Base-by-base conservation (phyloP, 1,139 yeast species). In the Taiozyma sp. region DNA sequence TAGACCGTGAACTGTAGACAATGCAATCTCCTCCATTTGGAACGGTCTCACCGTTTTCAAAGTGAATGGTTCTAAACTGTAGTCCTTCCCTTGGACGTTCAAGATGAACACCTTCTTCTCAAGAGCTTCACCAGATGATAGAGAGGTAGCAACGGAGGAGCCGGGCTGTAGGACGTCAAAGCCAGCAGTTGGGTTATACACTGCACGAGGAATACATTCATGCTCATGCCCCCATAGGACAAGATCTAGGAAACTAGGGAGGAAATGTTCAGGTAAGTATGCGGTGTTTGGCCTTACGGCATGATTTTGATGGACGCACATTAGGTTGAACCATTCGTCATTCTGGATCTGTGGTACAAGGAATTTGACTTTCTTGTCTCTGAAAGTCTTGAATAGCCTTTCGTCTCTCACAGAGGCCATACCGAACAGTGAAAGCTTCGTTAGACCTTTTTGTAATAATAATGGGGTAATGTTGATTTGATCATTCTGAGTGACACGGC, bases 211-310 rank as follows among this genome's bases (percentile, higher is more conserved):
- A 8, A 86, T 76, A 63, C 98, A 91, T 65, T 93, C 98, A 69
- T 93, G 99, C 65, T 93, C 99, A 67, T 93, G 99, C 10, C 99
- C 99, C 99, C 99, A 93, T 3, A 91, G 71, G 0, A 93, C 82
- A 52, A 93, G 75, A 64, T 93, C 89, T 49, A 93, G 64, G 64
- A 92, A 92, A 19, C 77, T 74, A 0, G 98, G 99, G 22, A 95
- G 68, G 61, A 87, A 87, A 54, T 76, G 78, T 59, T 93, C 98
- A 2, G 97, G 98, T 12, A 93, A 71, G 59, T 86, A 87, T 4
- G 91, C 84, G 0, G 95, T 88, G 48, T 83, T 81, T 2, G 96
- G 81, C 64, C 93, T 93, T 8, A 90, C 84, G 5, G 81, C 76
- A 65, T 87, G 85, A 68, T 93, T 93, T 67, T 93, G 99, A 68